A percentile compares a stretch with the other conserved stretches of the same genome.
phyloP scores from a whole-genome alignment of 208 protist genomes.

The Wallacemonas collosoma region DNA sequence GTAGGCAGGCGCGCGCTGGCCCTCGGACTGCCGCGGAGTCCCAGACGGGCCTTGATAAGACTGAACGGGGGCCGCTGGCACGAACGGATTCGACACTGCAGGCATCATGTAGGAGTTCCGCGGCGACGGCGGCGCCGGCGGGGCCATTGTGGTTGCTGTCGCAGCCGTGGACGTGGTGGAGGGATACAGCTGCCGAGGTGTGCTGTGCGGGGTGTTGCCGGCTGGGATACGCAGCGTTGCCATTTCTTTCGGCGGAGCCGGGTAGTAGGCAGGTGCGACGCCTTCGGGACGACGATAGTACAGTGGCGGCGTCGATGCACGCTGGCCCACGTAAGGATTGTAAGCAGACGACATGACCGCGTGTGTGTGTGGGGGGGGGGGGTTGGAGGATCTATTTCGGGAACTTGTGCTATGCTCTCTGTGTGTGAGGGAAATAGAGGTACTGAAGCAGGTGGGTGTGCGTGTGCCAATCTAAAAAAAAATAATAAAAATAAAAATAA shows the following conservation, averaged over 20 bases:
- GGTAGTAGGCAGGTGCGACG: slow-evolving; percentile 50
- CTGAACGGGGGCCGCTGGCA: slow-evolving; percentile 1
- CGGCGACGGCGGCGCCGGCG: slow-evolving; percentile 28
- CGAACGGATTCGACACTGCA: slow-evolving; percentile 32
- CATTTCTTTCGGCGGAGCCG: slow-evolving; percentile 23
- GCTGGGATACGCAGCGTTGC: slow-evolving; percentile 26
- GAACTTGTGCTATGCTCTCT: too few relatives aligned
- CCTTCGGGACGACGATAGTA: slow-evolving; percentile 65
- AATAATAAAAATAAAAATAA: slow-evolving; percentile 12
- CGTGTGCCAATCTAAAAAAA: neutral
- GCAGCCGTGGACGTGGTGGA: slow-evolving; percentile 1
- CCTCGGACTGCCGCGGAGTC: neutral
- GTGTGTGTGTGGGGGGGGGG: too few relatives aligned
- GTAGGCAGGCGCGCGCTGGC: slow-evolving; percentile 4
- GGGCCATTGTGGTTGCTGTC: neutral
- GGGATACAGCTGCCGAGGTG: neutral
- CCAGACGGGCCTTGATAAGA: neutral
- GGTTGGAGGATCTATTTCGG: too few relatives aligned
- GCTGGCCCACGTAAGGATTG: slow-evolving; percentile 35
- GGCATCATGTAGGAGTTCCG: slow-evolving; percentile 34
- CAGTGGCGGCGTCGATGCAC: slow-evolving; percentile 67
- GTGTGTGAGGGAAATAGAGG: too few relatives aligned
- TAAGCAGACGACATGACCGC: slow-evolving; percentile 22
- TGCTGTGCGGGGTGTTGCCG: slow-evolving; percentile 12
- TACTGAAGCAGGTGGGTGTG: too few relatives aligned